These are phyloP conservation scores for Ceratopteris richardii DNA, from an alignment of 75 land plant species.

Conservation along the genomic window DNA sequence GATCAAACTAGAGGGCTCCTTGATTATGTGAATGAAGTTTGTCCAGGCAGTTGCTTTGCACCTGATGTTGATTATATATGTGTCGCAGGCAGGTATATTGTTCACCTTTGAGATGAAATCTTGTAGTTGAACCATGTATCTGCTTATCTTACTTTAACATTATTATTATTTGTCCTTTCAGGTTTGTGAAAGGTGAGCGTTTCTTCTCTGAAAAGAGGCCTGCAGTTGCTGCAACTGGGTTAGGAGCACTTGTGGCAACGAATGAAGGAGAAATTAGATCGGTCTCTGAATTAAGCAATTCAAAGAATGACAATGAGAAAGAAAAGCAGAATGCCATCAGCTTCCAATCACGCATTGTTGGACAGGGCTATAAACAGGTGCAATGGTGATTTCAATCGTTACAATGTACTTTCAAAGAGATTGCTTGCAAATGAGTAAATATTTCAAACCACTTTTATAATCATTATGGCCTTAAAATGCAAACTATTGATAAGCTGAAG, in stretches of 20 bases:
- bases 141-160: too few species aligned
- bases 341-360: conserved; percentile 57
- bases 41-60: conserved; percentile 62
- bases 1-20: conserved; percentile 97
- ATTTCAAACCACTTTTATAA: too few species aligned
- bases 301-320: conserved; percentile 6
- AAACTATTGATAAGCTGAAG: too few species aligned
- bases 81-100: conserved; percentile 82
- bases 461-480: too few species aligned
- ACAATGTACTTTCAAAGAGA: too few species aligned
- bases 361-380: conserved; percentile 96
- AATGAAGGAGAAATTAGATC: too few species aligned
- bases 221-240: conserved; percentile 13
- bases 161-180: conserved; percentile 14
- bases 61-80: conserved; percentile 80
- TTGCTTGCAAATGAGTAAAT: too few species aligned
- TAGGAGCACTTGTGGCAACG: conserved; percentile 12
- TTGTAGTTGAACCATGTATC: too few species aligned
- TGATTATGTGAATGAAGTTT: conserved; percentile 68
- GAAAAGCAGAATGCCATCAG: conserved; percentile 21
- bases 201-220: conserved; percentile 21
- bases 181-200: conserved; percentile 73
- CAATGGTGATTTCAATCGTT: too few species aligned
- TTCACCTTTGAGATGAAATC: background rate
- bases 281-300: too few species aligned